A percentile compares a stretch with the other conserved stretches of the same genome.
Conservation (phyloP, 176 grass and related monocot genomes). For the Poa annua region DNA sequence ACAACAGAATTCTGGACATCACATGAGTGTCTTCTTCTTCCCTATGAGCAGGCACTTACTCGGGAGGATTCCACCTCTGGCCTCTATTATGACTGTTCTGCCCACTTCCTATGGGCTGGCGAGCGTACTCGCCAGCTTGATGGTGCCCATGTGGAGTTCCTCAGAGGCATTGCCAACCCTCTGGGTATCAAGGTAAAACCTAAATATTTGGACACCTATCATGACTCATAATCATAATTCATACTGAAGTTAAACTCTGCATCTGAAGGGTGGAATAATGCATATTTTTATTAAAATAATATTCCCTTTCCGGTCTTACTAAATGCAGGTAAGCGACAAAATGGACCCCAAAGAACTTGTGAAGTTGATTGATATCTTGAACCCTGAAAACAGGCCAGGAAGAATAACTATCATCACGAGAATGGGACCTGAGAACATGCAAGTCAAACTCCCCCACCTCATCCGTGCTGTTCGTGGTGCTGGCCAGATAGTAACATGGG, state of each 20-base stretch:
- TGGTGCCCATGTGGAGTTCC: constrained; percentile 87
- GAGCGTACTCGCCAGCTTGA: constrained; percentile 96
- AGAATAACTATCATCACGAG: constrained; percentile 85
- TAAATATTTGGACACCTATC: background rate
- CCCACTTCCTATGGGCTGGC: constrained; percentile 89
- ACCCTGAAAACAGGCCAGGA: constrained; percentile 79
- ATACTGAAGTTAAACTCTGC: background rate
- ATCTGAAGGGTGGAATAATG: constrained; percentile 8
- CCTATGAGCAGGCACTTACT: constrained; percentile 83
- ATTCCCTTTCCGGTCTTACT: background rate
- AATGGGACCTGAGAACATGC: constrained; percentile 98
- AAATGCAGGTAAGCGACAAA: constrained; percentile 80
- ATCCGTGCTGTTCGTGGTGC: constrained; percentile 86
- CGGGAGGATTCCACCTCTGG: constrained; percentile 87
- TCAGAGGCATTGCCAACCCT: constrained; percentile 83
- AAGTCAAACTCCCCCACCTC: constrained; percentile 83
- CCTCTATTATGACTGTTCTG: constrained; percentile 83
- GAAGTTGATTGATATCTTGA: constrained; percentile 87
- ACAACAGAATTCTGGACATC: constrained; percentile 94
- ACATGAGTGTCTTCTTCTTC: constrained; percentile 92
- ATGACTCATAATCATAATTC: constrained; percentile 5
- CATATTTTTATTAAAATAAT: background rate
- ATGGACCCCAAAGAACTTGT: constrained; percentile 93
- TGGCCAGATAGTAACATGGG: constrained; percentile 89
- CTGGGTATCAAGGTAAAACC: constrained; percentile 85